These are phyloP conservation scores for Phylloporus rhodoxanthus DNA, from an alignment of 768 basidiomycete species.

Conservation along the genomic window DNA sequence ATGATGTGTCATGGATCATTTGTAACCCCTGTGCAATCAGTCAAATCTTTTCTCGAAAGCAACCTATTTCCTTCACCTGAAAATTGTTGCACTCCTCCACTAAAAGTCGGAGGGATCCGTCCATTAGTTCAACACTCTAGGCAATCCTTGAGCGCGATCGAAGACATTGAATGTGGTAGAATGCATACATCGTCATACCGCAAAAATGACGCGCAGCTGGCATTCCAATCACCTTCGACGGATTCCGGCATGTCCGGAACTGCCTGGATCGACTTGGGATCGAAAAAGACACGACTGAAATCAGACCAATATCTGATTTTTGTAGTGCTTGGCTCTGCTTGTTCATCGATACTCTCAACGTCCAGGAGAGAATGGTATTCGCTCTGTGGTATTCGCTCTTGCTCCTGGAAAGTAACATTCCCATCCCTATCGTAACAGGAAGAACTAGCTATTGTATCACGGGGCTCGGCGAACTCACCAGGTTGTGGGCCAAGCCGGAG, in stretches of 20 bases:
- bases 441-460: background rate
- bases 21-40: conserved; percentile 54
- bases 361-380: conserved; percentile 47
- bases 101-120: conserved; percentile 57
- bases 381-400: conserved; percentile 48
- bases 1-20: conserved; percentile 52
- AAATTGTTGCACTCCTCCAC: conserved; percentile 72
- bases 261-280: conserved; percentile 59
- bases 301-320: conserved; percentile 47
- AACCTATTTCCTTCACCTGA: conserved; percentile 42
- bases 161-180: background rate
- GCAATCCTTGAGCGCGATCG: background rate
- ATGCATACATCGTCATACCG: conserved; percentile 49
- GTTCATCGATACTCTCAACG: conserved; percentile 14
- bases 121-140: conserved; percentile 63
- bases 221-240: conserved; percentile 50
- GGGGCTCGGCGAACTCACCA: conserved; percentile 12
- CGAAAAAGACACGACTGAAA: conserved; percentile 49
- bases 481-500: conserved; percentile 11
- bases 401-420: conserved; percentile 43
- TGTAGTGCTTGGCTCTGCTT: conserved; percentile 10
- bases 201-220: conserved; percentile 46
- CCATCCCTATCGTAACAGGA: conserved; percentile 40
- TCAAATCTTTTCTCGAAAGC: background rate
- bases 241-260: conserved; percentile 53